Conservation (phyloP, 2,329 filamentous ascomycete species). For the Chrysoporthe deuterocubensis region DNA sequence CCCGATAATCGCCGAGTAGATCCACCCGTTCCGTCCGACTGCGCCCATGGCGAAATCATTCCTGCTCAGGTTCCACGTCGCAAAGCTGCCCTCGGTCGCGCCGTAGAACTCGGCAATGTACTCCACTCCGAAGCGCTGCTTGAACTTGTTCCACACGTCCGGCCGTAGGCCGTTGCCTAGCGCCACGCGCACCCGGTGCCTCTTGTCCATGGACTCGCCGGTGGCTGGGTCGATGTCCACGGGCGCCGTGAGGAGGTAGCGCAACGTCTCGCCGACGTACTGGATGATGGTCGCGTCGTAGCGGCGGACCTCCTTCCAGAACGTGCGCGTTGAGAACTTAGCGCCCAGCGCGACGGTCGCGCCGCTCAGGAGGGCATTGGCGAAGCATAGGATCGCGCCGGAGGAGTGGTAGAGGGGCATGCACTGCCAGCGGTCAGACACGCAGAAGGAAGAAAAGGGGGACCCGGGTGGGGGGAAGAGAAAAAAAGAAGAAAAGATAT, state of each 20-base stretch:
- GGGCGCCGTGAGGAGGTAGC: constrained; percentile 75
- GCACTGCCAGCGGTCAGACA: constrained; percentile 50
- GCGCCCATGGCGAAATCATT: constrained; percentile 78
- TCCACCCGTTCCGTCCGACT: constrained; percentile 71
- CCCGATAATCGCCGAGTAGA: constrained; percentile 61
- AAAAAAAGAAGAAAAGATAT: no score
- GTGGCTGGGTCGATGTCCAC: constrained; percentile 64
- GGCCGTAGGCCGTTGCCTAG: constrained; percentile 86
- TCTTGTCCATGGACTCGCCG: constrained; percentile 70
- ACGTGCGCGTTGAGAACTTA: constrained; percentile 76
- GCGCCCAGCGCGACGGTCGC: constrained; percentile 73
- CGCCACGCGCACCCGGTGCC: constrained; percentile 73
- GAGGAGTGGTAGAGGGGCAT: constrained; percentile 93
- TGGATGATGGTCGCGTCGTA: constrained; percentile 76
- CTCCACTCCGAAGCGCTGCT: constrained; percentile 76
- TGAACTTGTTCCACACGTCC: constrained; percentile 84
- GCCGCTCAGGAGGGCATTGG: constrained; percentile 61
- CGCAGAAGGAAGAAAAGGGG: background rate
- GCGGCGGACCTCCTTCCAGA: constrained; percentile 77
- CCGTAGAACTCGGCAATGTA: constrained; percentile 82
- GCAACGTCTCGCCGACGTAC: constrained; percentile 86
- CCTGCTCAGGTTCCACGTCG: constrained; percentile 71
- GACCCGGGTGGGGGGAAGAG: no score
- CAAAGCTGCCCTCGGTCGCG: constrained; percentile 72
- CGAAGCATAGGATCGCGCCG: constrained; percentile 71